A percentile compares a stretch with the other conserved stretches of the same genome.
phyloP scores from a whole-genome alignment of 345 rosid genomes.

The Bruguiera parviflora region DNA sequence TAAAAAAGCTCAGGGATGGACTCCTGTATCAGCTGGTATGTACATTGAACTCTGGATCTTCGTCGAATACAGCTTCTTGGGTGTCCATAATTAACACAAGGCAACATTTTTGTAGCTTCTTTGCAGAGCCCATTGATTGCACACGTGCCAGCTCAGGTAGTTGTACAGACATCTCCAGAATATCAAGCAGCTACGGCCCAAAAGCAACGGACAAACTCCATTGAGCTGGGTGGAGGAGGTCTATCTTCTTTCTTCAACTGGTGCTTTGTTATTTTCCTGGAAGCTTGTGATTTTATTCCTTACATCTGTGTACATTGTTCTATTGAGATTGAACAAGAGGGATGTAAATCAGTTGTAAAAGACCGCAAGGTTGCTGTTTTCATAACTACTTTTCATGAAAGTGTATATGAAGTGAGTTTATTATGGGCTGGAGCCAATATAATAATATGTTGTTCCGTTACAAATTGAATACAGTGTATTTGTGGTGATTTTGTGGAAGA shows the following conservation, averaged over 20 bases:
- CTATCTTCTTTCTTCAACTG: neutral
- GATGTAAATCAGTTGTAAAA: no score
- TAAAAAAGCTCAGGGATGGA: constrained; percentile 51
- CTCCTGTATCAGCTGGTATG: constrained; percentile 50
- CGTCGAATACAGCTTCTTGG: neutral
- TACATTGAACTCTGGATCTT: neutral
- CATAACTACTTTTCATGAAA: neutral
- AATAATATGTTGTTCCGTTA: no score
- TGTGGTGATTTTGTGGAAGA: no score
- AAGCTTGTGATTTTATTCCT: neutral
- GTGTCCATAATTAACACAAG: constrained; percentile 4
- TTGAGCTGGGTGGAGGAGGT: constrained; percentile 67
- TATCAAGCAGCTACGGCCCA: constrained; percentile 43
- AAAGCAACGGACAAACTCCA: constrained; percentile 37
- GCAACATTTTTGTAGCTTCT: constrained; percentile 40
- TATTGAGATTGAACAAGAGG: no score
- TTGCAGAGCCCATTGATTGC: constrained; percentile 36
- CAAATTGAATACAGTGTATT: no score
- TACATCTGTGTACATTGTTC: neutral
- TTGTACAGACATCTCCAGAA: constrained; percentile 41
- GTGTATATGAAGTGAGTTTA: no score
- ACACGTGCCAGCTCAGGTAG: constrained; percentile 38
- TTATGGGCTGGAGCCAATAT: no score
- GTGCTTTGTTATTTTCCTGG: constrained; percentile 1
- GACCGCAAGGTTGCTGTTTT: no score